These are phyloP conservation scores for Leersia perrieri DNA, from an alignment of 176 grass and related monocot genomes.

Conservation along the genomic window DNA sequence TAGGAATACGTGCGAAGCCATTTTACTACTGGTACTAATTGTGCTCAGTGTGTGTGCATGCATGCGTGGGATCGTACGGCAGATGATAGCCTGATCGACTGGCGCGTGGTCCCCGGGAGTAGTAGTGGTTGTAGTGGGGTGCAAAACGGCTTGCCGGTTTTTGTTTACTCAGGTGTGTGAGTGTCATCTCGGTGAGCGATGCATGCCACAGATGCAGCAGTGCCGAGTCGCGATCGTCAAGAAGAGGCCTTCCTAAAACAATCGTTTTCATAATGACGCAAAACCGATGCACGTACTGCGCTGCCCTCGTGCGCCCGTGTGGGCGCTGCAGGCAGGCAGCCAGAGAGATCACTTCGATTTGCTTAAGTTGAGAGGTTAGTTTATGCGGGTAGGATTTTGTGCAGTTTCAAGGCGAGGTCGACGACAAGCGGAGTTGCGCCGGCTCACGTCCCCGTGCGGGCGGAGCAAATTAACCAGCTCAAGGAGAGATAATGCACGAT, in stretches of 20 bases:
- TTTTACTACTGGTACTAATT: neutral
- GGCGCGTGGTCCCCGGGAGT: neutral
- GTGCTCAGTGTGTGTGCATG: neutral
- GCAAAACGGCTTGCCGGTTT: conserved; percentile 11
- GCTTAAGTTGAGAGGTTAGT: neutral
- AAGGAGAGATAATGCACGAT: no score
- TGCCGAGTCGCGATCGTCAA: neutral
- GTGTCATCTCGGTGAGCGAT: conserved; percentile 18
- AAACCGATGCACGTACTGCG: neutral
- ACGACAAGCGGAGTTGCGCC: neutral
- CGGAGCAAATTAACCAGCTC: no score
- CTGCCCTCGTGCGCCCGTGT: conserved; percentile 15
- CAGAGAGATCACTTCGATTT: neutral
- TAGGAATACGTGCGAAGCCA: neutral
- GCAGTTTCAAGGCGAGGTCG: neutral
- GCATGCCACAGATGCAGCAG: neutral
- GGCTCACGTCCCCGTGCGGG: neutral
- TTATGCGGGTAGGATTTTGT: neutral
- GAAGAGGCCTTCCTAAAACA: neutral
- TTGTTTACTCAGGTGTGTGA: neutral
- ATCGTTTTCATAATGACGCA: conserved; percentile 7
- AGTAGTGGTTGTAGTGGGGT: neutral
- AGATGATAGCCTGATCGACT: neutral
- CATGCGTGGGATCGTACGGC: conserved; percentile 11
- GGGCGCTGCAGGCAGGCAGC: neutral